Conservation (phyloP, 2,329 filamentous ascomycete species). For the Aphanocladium album region DNA sequence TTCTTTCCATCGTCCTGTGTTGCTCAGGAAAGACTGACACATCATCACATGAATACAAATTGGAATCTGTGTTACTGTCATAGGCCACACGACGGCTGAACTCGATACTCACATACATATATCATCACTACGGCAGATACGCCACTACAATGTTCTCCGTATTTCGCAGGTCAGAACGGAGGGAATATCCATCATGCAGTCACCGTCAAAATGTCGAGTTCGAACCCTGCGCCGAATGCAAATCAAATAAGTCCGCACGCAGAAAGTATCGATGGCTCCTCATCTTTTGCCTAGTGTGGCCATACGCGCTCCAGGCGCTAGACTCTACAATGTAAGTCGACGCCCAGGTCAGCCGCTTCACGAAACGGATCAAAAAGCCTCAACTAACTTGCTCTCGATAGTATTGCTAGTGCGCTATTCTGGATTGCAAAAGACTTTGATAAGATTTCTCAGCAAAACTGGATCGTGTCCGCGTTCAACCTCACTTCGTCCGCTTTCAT, state of each 20-base stretch:
- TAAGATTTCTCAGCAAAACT: slow-evolving; percentile 56
- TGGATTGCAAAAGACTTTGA: slow-evolving; percentile 62
- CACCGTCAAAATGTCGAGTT: not conserved
- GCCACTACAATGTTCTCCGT: not conserved
- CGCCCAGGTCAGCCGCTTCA: not conserved
- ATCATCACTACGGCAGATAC: too few species aligned
- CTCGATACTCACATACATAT: not conserved
- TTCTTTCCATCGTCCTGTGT: not conserved
- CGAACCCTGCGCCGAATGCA: not conserved
- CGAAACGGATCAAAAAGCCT: not conserved
- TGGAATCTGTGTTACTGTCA: too few species aligned
- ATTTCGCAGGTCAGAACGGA: not conserved
- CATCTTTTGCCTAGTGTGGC: slow-evolving; percentile 12
- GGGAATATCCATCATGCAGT: not conserved
- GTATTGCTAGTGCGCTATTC: slow-evolving; percentile 32
- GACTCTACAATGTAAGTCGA: slow-evolving; percentile 10
- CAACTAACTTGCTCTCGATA: slow-evolving; percentile 9
- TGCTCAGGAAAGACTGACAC: not conserved
- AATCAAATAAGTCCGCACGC: not conserved
- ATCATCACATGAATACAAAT: too few species aligned
- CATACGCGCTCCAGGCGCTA: slow-evolving; percentile 10
- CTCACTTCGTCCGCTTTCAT: slow-evolving; percentile 63
- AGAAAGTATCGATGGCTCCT: slow-evolving; percentile 6
- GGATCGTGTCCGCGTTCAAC: slow-evolving; percentile 66
- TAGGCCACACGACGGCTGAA: too few species aligned